Evolutionary conservation across 176 grass and related monocot species (phyloP), one percentile per base, ranked within the genome.

Genomic region (Rhynchospora pubera): DNA sequence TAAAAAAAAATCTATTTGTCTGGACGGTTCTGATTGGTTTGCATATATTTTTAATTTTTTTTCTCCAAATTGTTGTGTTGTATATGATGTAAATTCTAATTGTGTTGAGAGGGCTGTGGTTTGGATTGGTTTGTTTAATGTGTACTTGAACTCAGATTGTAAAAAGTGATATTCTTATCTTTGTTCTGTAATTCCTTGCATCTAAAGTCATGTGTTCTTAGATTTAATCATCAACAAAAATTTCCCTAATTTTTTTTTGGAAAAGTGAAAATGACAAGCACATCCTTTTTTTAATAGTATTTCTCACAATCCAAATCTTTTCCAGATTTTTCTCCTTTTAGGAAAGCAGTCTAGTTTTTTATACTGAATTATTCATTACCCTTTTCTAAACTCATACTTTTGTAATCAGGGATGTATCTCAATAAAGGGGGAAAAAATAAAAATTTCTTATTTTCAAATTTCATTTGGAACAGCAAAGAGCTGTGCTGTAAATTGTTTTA

Each of bases 91-190:
- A 13, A 82, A 77, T 77, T 56, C 2, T 2, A 32, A 34, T 32
- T 52, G 12, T 65, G 11, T 65, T 67, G 21, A 30, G 39, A 28
- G 48, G 57, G 74, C 13, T 62, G 11, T 66, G 44, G 42, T 53
- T 82, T 77, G 45, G 42, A 9, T 64, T 30, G 79, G 55, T 79
- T 59, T 81, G 61, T 47, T 82, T 82, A 32, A 77, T 60, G n/a
- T 79, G 53, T 57, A 55, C 18, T 78, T 58, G 28, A 58, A 39
- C 21, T 58, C 50, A n/a, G 76, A 6, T 58, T 82, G 61, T 67
- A 82, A 14, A 82, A 82, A 82, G 45, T 77, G 26, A 16, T 77
- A 56, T 77, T 18, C 50, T 77, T 77, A 77, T 16, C 48, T 77
- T 77, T 56, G 23, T 55, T 56, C 6, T 77, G 6, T 77, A 56